Percentiles rank a stretch among this genome's conserved stretches.
Conservation (phyloP, 495 filamentous ascomycete species). For the Penicillium coprophilum region DNA sequence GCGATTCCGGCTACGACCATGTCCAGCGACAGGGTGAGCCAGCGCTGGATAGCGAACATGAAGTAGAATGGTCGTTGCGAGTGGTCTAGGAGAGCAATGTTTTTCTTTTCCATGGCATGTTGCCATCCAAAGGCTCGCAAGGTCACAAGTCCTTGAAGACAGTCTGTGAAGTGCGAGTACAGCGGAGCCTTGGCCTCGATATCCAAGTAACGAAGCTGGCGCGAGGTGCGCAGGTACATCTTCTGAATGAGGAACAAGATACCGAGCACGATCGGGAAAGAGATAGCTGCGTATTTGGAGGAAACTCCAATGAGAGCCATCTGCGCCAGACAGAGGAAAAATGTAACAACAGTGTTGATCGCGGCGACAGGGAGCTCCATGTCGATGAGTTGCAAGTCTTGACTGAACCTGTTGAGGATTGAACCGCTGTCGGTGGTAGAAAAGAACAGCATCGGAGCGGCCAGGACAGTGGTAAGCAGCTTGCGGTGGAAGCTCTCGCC, state of each 20-base stretch:
- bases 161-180: conserved; percentile 59
- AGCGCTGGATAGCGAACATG: conserved; percentile 54
- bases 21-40: conserved; percentile 53
- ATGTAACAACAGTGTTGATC: conserved; percentile 47
- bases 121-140: conserved; percentile 60
- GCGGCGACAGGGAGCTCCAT: conserved; percentile 52
- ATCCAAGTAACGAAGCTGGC: conserved; percentile 62
- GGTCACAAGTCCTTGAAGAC: conserved; percentile 48
- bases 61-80: conserved; percentile 61
- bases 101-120: conserved; percentile 44
- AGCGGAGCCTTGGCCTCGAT: conserved; percentile 61
- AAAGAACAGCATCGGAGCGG: conserved; percentile 50
- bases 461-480: conserved; percentile 50
- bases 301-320: conserved; percentile 51
- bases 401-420: conserved; percentile 57
- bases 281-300: conserved; percentile 50
- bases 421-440: conserved; percentile 46
- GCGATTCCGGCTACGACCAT: conserved; percentile 50
- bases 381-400: conserved; percentile 61
- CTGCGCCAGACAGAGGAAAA: conserved; percentile 50
- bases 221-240: conserved; percentile 62
- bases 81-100: conserved; percentile 53
- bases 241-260: conserved; percentile 57
- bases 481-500: conserved; percentile 50
- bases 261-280: conserved; percentile 49